Evolutionary conservation across 208 protist species (phyloP), one percentile per base, ranked within the genome.

Genomic region (Leishmania gerbilli): DNA sequence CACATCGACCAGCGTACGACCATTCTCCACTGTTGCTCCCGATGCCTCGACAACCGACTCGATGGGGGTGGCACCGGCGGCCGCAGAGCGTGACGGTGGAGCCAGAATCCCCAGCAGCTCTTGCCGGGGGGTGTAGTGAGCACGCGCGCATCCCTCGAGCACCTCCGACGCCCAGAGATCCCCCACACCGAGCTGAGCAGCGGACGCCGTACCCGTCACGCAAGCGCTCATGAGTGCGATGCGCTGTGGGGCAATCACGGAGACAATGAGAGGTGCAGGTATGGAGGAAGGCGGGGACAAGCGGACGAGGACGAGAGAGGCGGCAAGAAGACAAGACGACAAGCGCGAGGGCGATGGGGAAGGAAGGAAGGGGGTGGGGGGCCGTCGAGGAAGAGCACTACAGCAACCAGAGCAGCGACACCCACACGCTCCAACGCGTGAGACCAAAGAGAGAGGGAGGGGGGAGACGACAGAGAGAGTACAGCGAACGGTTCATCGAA

Each of bases 131-230:
- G 64, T 84, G 77, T 82, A 88, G 72, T 82, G 69, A 24, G 55
- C 79, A 60, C 60, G 74, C 13, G 80, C 72, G 55, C 79, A 88
- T 51, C 74, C 24, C 51, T 79, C 69, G 60, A 85, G 60, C 56
- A 93, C 80, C 49, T 85, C 82, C 3, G 77, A 69, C 17, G 83
- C 87, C 89, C 89, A 93, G 55, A 58, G 62, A 83, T 92, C 89
- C 0, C 79, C 34, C 21, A 67, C n/a, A 40, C 27, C 51, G 8
- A 80, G 37, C 56, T 37, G 24, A 42, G 27, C 49, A 42, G 74
- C 56, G 40, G 74, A 2, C 17, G 74, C n/a, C 24, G 56, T 77
- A 31, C 4, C 34, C 13, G 47, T 31, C 47, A 76, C 53, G 40
- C 31, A 58, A 31, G 72, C 72, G 31, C 31, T 76, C 72, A 76